Evolutionary conservation across 345 rosid species (phyloP).

Genomic region (Noccaea caerulescens): DNA sequence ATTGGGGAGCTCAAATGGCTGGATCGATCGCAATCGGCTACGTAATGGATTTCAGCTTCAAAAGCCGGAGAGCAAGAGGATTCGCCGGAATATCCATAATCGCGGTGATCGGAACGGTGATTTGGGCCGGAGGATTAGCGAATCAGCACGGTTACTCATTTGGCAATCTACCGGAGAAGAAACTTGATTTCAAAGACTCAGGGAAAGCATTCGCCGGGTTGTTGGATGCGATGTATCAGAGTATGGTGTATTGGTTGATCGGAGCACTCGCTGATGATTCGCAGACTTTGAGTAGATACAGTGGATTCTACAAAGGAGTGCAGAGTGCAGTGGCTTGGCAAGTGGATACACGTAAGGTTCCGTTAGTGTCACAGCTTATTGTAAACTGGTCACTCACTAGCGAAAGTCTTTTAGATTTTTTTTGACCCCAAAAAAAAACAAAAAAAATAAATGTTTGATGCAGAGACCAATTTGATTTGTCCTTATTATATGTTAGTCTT

Average conservation of each 20-base stretch:
- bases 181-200: conserved; percentile 75
- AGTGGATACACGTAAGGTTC: conserved; percentile 68
- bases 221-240: conserved; percentile 92
- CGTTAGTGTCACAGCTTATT: conserved; percentile 61
- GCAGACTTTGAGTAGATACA: conserved; percentile 84
- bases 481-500: no score
- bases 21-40: conserved; percentile 78
- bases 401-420: no score
- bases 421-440: no score
- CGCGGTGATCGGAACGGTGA: conserved; percentile 58
- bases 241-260: conserved; percentile 92
- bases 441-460: no score
- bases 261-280: conserved; percentile 91
- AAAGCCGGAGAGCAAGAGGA: conserved; percentile 70
- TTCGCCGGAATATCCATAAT: conserved; percentile 70
- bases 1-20: conserved; percentile 94
- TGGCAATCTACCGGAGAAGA: conserved; percentile 40
- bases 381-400: conserved; percentile 86
- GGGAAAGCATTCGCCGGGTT: conserved; percentile 65
- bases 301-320: conserved; percentile 91
- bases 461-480: no score
- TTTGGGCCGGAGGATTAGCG: conserved; percentile 90
- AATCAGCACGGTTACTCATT: conserved; percentile 61
- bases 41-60: conserved; percentile 75
- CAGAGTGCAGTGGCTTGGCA: conserved; percentile 99